Evolutionary conservation across 257 asterid genomes (phyloP).

Genomic region (Henckelia pumila): DNA sequence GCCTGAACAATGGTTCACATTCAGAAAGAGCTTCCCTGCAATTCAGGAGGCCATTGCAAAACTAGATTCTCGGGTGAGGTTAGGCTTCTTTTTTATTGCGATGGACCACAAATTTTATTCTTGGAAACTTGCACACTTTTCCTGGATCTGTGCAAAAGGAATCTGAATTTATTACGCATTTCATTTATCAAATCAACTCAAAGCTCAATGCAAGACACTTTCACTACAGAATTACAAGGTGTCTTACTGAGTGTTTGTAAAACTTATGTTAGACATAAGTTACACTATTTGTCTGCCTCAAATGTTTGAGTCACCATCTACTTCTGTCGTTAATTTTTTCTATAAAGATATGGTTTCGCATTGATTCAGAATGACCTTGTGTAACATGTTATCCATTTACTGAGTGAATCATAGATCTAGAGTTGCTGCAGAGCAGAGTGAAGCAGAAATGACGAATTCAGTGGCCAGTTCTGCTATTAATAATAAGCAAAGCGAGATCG

Average conservation of each 20-base stretch:
- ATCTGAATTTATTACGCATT: too few relatives aligned
- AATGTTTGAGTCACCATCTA: not conserved
- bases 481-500: slow-evolving; percentile 29
- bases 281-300: not conserved
- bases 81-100: slow-evolving; percentile 12
- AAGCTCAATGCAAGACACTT: too few relatives aligned
- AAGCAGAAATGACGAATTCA: slow-evolving; percentile 1
- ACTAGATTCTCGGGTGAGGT: slow-evolving; percentile 35
- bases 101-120: not conserved
- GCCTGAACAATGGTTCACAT: slow-evolving; percentile 52
- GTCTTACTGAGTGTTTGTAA: not conserved
- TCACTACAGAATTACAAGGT: too few relatives aligned
- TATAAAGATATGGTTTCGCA: not conserved
- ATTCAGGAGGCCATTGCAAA: slow-evolving; percentile 54
- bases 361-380: not conserved
- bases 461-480: slow-evolving; percentile 20
- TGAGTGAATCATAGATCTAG: slow-evolving; percentile 26
- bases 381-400: not conserved
- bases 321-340: slow-evolving; percentile 9
- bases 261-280: not conserved
- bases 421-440: slow-evolving; percentile 35
- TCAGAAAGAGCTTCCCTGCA: slow-evolving; percentile 47
- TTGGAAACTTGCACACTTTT: not conserved
- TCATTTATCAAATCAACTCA: too few relatives aligned
- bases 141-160: not conserved